Conservation (phyloP, 2,329 filamentous ascomycete genomes). For the Rutstroemia sp. region DNA sequence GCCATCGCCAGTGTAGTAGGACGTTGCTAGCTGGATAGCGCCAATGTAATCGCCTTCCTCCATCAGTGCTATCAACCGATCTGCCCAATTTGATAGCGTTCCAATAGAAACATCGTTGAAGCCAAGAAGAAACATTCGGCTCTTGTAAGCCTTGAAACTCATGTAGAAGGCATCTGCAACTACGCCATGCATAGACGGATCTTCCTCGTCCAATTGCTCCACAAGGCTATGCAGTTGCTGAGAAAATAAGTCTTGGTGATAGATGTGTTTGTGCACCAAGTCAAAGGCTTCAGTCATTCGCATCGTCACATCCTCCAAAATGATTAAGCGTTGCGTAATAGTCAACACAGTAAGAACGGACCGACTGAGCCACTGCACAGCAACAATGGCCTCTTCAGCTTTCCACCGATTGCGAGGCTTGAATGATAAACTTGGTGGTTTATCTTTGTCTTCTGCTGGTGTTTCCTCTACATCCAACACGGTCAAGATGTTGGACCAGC, state of each 20-base stretch:
- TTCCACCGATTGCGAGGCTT: slow-evolving; percentile 81
- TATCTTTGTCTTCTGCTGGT: slow-evolving; percentile 61
- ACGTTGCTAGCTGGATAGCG: slow-evolving; percentile 82
- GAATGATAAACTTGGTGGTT: slow-evolving; percentile 72
- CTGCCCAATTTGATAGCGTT: slow-evolving; percentile 93
- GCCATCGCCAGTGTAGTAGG: slow-evolving; percentile 85
- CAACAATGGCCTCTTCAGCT: slow-evolving; percentile 90
- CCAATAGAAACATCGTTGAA: slow-evolving; percentile 90
- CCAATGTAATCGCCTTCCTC: slow-evolving; percentile 93
- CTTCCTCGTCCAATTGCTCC: slow-evolving; percentile 81
- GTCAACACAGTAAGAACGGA: slow-evolving; percentile 89
- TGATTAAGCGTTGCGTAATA: slow-evolving; percentile 86
- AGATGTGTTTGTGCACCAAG: slow-evolving; percentile 84
- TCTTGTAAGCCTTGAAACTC: slow-evolving; percentile 95
- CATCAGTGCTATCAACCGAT: slow-evolving; percentile 87
- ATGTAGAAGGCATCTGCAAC: slow-evolving; percentile 97
- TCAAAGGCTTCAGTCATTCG: slow-evolving; percentile 94
- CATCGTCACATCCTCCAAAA: slow-evolving; percentile 83
- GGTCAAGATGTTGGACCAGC: slow-evolving; percentile 97
- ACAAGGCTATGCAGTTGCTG: slow-evolving; percentile 76
- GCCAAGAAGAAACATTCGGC: slow-evolving; percentile 84
- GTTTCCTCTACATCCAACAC: slow-evolving; percentile 81
- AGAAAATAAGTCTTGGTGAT: slow-evolving; percentile 85
- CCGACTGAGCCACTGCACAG: slow-evolving; percentile 91
- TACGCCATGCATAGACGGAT: slow-evolving; percentile 86